Conservation (phyloP, 352 stramenopile genomes). For the Phytophthora pseudosyringae region DNA sequence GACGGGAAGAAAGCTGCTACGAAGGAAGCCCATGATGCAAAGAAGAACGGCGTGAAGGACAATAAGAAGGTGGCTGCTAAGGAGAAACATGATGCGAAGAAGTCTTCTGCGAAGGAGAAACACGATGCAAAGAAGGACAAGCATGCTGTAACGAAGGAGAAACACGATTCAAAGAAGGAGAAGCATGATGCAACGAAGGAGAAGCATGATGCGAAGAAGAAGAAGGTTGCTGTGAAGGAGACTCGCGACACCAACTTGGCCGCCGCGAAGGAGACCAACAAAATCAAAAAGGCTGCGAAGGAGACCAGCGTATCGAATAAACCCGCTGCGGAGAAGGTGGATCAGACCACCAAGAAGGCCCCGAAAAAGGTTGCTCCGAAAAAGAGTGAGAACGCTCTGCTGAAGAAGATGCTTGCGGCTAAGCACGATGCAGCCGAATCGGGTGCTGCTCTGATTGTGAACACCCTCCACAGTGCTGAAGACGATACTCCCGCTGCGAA, state of each 20-base stretch:
- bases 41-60: conserved; percentile 10
- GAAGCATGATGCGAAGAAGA: no score
- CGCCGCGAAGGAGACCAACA: conserved; percentile 16
- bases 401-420: conserved; percentile 43
- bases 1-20: conserved; percentile 9
- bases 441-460: conserved; percentile 28
- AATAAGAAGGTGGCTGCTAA: conserved; percentile 28
- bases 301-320: conserved; percentile 21
- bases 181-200: neutral
- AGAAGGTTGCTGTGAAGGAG: conserved; percentile 7
- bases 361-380: conserved; percentile 30
- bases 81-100: conserved; percentile 16
- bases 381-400: conserved; percentile 40
- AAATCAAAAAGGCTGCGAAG: conserved; percentile 7
- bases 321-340: conserved; percentile 5
- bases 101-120: neutral
- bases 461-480: conserved; percentile 23
- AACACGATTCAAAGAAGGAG: no score
- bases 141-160: no score
- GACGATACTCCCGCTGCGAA: neutral
- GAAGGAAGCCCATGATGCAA: conserved; percentile 5
- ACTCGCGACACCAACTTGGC: conserved; percentile 3
- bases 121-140: conserved; percentile 15
- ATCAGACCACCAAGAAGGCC: conserved; percentile 8
- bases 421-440: conserved; percentile 32